Conservation (phyloP, 2,329 filamentous ascomycete genomes). For the Penicillium sp. region DNA sequence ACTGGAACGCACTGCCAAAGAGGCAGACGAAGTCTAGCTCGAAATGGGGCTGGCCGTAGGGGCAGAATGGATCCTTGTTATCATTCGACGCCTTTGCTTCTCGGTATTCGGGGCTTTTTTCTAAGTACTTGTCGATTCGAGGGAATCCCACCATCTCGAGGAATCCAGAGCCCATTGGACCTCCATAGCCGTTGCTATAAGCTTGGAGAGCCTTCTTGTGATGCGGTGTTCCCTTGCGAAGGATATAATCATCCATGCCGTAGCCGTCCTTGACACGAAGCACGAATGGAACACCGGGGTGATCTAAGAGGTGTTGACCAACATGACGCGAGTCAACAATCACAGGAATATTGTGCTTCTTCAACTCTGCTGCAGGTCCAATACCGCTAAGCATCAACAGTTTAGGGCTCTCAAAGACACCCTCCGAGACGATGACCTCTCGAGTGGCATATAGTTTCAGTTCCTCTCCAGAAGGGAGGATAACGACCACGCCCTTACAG, state of each 20-base stretch:
- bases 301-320: constrained; percentile 33
- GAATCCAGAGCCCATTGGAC: constrained; percentile 42
- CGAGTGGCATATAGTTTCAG: constrained; percentile 50
- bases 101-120: constrained; percentile 51
- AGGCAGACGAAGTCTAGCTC: constrained; percentile 63
- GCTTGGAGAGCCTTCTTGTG: constrained; percentile 30
- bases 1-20: constrained; percentile 55
- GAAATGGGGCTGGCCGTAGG: constrained; percentile 60
- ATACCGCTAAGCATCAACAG: constrained; percentile 51
- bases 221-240: constrained; percentile 38
- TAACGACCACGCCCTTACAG: constrained; percentile 50
- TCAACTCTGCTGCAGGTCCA: constrained; percentile 36
- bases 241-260: constrained; percentile 38
- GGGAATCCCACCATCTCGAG: constrained; percentile 59
- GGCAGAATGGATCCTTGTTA: constrained; percentile 55
- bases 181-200: constrained; percentile 44
- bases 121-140: constrained; percentile 56
- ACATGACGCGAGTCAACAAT: constrained; percentile 31
- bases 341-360: constrained; percentile 27
- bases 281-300: constrained; percentile 42
- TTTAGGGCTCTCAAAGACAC: constrained; percentile 54
- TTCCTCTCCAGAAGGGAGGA: constrained; percentile 42
- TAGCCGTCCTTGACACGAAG: constrained; percentile 45
- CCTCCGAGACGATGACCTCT: constrained; percentile 52
- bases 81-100: constrained; percentile 43